Conservation (phyloP, 768 basidiomycete species). For the Tricholoma flavovirens region DNA sequence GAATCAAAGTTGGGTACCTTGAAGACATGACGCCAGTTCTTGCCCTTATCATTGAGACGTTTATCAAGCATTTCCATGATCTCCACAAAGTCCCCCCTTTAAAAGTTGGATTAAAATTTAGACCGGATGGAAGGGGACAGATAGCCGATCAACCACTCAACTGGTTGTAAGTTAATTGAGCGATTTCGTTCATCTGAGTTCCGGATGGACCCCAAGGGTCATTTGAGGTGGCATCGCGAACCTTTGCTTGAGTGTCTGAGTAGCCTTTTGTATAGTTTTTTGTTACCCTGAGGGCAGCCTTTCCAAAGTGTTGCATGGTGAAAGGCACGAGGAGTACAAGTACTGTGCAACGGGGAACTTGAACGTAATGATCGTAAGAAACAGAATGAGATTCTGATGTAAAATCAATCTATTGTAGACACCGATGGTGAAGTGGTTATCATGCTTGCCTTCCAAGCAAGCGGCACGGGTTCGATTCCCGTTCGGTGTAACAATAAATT, state of each 20-base stretch:
- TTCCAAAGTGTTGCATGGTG: conserved; percentile 74
- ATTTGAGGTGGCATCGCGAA: conserved; percentile 94
- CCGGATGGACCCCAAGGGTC: conserved; percentile 98
- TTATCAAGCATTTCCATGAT: conserved; percentile 99
- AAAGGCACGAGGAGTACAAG: not conserved
- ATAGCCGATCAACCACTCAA: conserved; percentile 33
- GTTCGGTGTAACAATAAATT: conserved; percentile 53
- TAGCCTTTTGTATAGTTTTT: conserved; percentile 97
- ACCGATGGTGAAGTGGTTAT: conserved; percentile 86
- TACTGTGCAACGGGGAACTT: not conserved
- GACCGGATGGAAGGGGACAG: not conserved
- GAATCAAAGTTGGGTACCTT: conserved; percentile 49
- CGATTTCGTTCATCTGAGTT: conserved; percentile 98
- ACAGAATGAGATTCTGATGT: not conserved
- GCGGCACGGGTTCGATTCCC: conserved; percentile 78
- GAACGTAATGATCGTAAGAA: not conserved
- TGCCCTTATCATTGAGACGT: conserved; percentile 96
- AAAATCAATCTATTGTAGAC: not conserved
- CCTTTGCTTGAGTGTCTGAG: conserved; percentile 92
- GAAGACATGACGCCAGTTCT: conserved; percentile 99
- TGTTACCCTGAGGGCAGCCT: conserved; percentile 78
- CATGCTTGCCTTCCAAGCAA: conserved; percentile 85
- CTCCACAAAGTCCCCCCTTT: conserved; percentile 91
- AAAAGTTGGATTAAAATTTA: not conserved
- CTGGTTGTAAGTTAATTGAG: conserved; percentile 97